Conservation (phyloP, 257 asterid species). For the Rauvolfia tetraphylla region DNA sequence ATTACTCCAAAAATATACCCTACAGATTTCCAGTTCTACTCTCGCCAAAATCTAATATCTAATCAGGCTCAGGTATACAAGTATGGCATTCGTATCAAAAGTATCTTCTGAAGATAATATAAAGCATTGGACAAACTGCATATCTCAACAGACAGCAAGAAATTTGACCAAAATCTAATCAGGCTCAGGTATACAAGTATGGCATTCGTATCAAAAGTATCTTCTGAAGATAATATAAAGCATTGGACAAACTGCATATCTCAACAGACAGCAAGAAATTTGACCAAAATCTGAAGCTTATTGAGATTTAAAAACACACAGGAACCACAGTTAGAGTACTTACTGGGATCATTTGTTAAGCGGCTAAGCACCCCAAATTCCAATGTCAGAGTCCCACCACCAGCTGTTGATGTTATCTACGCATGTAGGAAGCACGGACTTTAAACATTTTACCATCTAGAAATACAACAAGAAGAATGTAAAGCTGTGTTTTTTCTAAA, state of each 20-base stretch:
- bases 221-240: background rate
- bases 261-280: background rate
- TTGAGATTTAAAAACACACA: background rate
- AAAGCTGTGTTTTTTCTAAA: background rate
- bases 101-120: background rate
- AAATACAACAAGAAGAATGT: background rate
- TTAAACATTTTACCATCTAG: constrained; percentile 1
- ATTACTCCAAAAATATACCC: background rate
- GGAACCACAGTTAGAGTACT: constrained; percentile 22
- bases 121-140: background rate
- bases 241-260: background rate
- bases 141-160: background rate
- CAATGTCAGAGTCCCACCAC: constrained; percentile 96
- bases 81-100: background rate
- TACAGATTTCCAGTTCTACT: background rate
- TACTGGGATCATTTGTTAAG: constrained; percentile 84
- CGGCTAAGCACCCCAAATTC: constrained; percentile 98
- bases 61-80: background rate
- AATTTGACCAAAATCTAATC: background rate
- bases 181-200: background rate
- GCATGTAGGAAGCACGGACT: constrained; percentile 16
- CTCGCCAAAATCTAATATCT: background rate
- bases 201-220: background rate
- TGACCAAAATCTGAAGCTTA: background rate
- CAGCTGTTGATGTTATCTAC: constrained; percentile 97